Base-by-base conservation (phyloP, 305 asterid species). In the Petunia hybrid region DNA sequence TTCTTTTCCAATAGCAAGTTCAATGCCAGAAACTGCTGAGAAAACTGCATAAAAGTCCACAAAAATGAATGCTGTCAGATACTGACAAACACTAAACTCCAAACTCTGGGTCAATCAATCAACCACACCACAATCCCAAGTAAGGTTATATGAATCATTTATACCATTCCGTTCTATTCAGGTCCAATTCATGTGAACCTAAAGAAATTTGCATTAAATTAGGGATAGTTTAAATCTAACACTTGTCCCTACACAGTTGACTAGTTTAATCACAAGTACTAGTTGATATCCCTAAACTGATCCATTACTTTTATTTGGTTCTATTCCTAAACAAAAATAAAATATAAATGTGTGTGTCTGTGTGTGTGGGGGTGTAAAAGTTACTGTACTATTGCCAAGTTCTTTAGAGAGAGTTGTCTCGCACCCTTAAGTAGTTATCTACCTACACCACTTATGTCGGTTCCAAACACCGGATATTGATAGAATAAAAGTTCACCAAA, bases 21-120 rank as follows among this genome's bases (percentile, higher is more conserved):
- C 99, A 39, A 95, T 85, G 63, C 99, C 99, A 82, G 99, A 95
- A 82, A 95, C 97, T 1, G 99, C 99, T 41, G 99, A 93, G 82
- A 93, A 94, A 85, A 94, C 98, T 94, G 92, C 89, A 88, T 14
- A 83, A 51, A 82, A 77, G 12, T 45, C 78, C 66, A 80, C 59
- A 75, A 68, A 57, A 2, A 39, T 68, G 66, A 79, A 86, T 68
- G 80, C 53, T 38, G 53, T 59, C 14, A 78, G 51, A 81, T 63
- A 64, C 63, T 36, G 77, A 79, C 82, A 59, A 3, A 4, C 79
- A 70, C 12, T 39, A 66, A 53, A 31, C 9, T 38, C 40, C 39
- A 65, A 64, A 38, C 51, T 45, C 36, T 46, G 7, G 31, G 60
- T 38, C 55, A 78, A 79, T 5, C 62, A 66, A 39, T 66, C 16